Evolutionary conservation across 495 filamentous ascomycete species (phyloP).

Genomic region (Alectoria sarmentosa): DNA sequence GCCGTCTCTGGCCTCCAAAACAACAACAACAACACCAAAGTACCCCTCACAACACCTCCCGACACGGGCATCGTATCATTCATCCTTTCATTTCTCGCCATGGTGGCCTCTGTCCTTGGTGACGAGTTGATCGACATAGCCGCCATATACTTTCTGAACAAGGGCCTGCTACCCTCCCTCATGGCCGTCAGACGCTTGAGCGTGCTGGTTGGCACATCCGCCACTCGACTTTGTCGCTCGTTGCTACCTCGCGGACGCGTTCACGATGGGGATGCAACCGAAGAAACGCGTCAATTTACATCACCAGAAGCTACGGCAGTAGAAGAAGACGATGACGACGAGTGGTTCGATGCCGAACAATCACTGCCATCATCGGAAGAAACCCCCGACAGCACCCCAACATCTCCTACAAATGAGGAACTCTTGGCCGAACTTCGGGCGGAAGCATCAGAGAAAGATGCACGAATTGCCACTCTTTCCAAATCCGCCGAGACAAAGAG

Average conservation of each 20-base stretch:
- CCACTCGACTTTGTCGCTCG: not conserved
- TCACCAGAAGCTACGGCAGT: not conserved
- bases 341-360: not conserved
- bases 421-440: not conserved
- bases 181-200: not conserved
- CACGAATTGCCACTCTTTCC: not conserved
- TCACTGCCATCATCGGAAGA: not conserved
- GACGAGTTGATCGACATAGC: not conserved
- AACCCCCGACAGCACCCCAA: not conserved
- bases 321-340: not conserved
- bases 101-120: not conserved
- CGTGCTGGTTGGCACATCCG: not conserved
- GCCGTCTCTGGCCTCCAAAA: too few relatives aligned
- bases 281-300: not conserved
- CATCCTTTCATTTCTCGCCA: not conserved
- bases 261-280: not conserved
- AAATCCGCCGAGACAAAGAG: not conserved
- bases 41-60: not conserved
- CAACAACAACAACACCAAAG: not conserved
- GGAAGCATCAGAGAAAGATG: not conserved
- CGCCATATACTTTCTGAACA: not conserved
- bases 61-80: not conserved
- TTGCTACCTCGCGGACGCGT: not conserved
- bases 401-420: not conserved
- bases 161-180: not conserved